These are phyloP conservation scores for Aspergillus calidoustus DNA, from an alignment of 2,329 filamentous ascomycete species.

Conservation along the genomic window DNA sequence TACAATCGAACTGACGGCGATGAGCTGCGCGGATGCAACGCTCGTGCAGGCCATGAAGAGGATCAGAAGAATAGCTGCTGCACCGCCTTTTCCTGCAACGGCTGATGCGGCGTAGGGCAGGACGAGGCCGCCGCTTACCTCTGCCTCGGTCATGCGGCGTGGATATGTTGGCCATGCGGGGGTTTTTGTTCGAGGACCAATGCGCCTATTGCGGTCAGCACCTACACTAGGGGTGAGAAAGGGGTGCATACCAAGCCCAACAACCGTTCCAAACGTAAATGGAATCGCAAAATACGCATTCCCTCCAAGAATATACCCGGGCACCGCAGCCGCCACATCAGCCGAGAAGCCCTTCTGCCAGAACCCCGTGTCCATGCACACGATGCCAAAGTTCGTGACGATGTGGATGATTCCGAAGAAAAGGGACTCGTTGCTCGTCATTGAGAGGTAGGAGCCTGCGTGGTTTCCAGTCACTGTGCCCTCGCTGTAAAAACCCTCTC, in stretches of 20 bases:
- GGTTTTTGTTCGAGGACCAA: slow-evolving; percentile 21
- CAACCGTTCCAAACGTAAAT: slow-evolving; percentile 55
- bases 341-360: slow-evolving; percentile 53
- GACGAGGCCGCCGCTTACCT: slow-evolving; percentile 40
- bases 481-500: slow-evolving; percentile 42
- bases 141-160: slow-evolving; percentile 31
- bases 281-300: slow-evolving; percentile 49
- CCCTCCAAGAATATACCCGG: slow-evolving; percentile 49
- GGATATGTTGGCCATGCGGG: slow-evolving; percentile 59
- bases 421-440: slow-evolving; percentile 42
- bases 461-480: slow-evolving; percentile 39
- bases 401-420: slow-evolving; percentile 46
- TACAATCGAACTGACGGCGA: slow-evolving; percentile 57
- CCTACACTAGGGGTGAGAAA: too few relatives aligned
- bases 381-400: slow-evolving; percentile 40
- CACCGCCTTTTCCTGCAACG: slow-evolving; percentile 44
- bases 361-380: slow-evolving; percentile 50
- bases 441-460: slow-evolving; percentile 44
- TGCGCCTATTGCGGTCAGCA: too few relatives aligned
- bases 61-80: slow-evolving; percentile 38
- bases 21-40: slow-evolving; percentile 56
- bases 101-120: slow-evolving; percentile 40
- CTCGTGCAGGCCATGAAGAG: slow-evolving; percentile 50
- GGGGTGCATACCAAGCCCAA: slow-evolving; percentile 52
- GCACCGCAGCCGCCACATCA: slow-evolving; percentile 46